Evolutionary conservation across 768 basidiomycete genomes (phyloP), one percentile per base, ranked within the genome.

Genomic region (Kwoniella heveanensis): DNA sequence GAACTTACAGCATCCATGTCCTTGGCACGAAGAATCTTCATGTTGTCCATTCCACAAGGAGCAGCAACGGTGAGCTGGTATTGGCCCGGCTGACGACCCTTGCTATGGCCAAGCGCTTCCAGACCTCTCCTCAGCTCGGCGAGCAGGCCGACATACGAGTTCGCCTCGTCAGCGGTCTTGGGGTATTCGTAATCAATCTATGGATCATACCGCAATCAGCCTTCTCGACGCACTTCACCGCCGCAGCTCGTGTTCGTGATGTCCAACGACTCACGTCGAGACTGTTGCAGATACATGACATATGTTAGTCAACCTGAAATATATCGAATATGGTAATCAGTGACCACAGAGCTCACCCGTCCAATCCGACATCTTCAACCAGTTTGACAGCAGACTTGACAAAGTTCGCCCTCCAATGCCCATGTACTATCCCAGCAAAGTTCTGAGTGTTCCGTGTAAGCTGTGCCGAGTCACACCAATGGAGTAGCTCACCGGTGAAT

Each of bases 341-440:
- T 44, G 10, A 19, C 39, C 15, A 3, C 39, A 44, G 17, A 44
- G 39, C 72, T 60, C 26, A 76, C 76, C 96, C 95, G 69, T 98
- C 95, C 22, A 97, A 79, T 0, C 93, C 96, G 63, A 91, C 90
- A 79, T 98, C 87, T 76, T 97, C 92, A 37, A 98, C 82, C 2
- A 98, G 77, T 67, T 85, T 83, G 46, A 98, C 83, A 1, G 91
- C 84, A 26, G 87, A 88, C 36, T 85, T 81, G n/a, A 94, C 92
- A 71, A 99, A 99, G 53, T 84, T 86, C 5, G 84, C 82, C 25
- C 93, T 84, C 50, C 86, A 82, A 1, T 81, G 67, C 0, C 88
- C 84, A 46, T 84, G 84, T 54, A 88, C 82, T 51, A 96, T 89
- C 44, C 92, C 85, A 12, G 88, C 88, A 81, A 97, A 91, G 47